These are phyloP conservation scores for Mesembryanthemum crystallinum DNA, from an alignment of 148 eudicot species.

Conservation along the genomic window DNA sequence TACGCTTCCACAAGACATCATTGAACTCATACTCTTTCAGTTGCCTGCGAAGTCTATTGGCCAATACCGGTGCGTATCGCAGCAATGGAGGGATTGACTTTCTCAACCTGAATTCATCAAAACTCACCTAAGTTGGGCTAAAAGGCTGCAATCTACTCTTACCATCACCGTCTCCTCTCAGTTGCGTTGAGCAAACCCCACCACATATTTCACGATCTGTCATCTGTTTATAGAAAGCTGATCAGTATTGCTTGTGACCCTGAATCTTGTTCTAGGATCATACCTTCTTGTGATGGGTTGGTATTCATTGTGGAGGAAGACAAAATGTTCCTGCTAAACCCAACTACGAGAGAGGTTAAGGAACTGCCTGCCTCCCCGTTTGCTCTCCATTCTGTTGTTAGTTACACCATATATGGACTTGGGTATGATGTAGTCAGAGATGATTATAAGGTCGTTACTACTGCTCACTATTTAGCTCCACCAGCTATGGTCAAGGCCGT, in stretches of 20 bases:
- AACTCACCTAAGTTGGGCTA: too few relatives aligned
- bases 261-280: too few relatives aligned
- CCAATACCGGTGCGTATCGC: too few relatives aligned
- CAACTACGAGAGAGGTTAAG: conserved; percentile 9
- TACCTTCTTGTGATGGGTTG: conserved; percentile 21
- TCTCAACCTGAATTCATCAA: too few relatives aligned
- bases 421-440: conserved; percentile 21
- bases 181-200: not conserved
- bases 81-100: too few relatives aligned
- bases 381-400: not conserved
- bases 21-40: too few relatives aligned
- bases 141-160: not conserved
- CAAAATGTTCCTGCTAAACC: conserved; percentile 9
- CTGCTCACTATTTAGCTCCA: not conserved
- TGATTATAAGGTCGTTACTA: conserved; percentile 13
- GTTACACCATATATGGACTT: conserved; percentile 15
- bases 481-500: too few relatives aligned
- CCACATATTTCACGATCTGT: not conserved
- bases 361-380: conserved; percentile 9
- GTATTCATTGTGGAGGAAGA: not conserved
- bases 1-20: too few relatives aligned
- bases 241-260: not conserved
- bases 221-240: not conserved
- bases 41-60: too few relatives aligned
- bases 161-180: not conserved